Conservation (phyloP, 805 yeast species). For the Kuraishia capsulata region DNA sequence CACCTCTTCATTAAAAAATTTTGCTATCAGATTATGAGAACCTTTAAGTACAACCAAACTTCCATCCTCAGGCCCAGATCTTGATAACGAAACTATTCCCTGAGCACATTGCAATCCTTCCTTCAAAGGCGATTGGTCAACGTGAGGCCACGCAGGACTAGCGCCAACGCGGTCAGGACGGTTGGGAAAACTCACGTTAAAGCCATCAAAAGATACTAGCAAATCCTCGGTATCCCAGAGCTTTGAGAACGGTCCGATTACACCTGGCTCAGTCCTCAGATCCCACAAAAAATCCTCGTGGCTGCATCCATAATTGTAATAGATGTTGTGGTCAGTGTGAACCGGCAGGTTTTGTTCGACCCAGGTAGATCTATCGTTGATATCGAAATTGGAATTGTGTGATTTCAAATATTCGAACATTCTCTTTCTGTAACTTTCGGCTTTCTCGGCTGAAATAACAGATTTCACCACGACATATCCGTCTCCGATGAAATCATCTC, state of each 20-base stretch:
- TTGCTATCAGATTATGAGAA: conserved; percentile 13
- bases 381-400: conserved; percentile 13
- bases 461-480: conserved; percentile 23
- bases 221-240: conserved; percentile 24
- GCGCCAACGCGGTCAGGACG: conserved; percentile 8
- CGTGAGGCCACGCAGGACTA: conserved; percentile 23
- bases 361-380: conserved; percentile 20
- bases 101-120: conserved; percentile 21
- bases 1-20: conserved; percentile 14
- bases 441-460: conserved; percentile 16
- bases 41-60: conserved; percentile 20
- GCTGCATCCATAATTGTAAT: conserved; percentile 11
- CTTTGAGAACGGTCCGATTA: conserved; percentile 16
- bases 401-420: conserved; percentile 15
- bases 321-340: conserved; percentile 9
- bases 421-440: conserved; percentile 12
- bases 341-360: conserved; percentile 17
- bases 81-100: conserved; percentile 20
- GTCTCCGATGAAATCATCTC: conserved; percentile 17
- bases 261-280: conserved; percentile 19
- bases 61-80: conserved; percentile 20
- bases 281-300: conserved; percentile 27
- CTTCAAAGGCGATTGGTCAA: conserved; percentile 23
- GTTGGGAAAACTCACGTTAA: conserved; percentile 20
- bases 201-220: conserved; percentile 21